phyloP scores from a whole-genome alignment of 768 basidiomycete species.

The Phaffia tasmanica region DNA sequence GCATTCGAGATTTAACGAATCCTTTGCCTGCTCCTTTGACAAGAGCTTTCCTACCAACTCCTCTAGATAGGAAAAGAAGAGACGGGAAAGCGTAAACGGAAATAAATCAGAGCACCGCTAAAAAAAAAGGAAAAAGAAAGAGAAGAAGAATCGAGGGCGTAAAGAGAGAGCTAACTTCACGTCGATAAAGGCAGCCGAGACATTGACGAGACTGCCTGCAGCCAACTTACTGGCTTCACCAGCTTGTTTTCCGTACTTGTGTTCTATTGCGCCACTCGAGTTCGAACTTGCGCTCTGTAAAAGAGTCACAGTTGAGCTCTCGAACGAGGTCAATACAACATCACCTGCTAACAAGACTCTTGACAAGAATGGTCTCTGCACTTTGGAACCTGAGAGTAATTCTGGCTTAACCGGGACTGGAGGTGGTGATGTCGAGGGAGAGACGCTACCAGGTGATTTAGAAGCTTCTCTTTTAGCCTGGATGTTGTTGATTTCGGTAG shows the following conservation, averaged over 20 bases:
- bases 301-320: slow-evolving; percentile 1
- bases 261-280: slow-evolving; percentile 6
- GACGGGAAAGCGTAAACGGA: not conserved
- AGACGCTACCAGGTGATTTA: not conserved
- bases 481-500: not conserved
- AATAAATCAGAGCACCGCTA: too few species aligned
- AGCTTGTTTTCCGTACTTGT: slow-evolving; percentile 25
- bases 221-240: slow-evolving; percentile 11
- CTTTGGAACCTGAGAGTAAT: not conserved
- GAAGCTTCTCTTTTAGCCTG: slow-evolving; percentile 1
- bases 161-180: not conserved
- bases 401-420: slow-evolving; percentile 1
- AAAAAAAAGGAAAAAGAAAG: not conserved
- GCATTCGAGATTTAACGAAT: slow-evolving; percentile 13
- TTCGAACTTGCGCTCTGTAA: not conserved
- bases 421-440: slow-evolving; percentile 1
- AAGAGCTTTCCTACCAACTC: slow-evolving; percentile 14
- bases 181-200: slow-evolving; percentile 15
- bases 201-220: slow-evolving; percentile 20
- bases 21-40: slow-evolving; percentile 22
- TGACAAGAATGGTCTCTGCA: slow-evolving; percentile 16
- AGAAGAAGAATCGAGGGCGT: not conserved
- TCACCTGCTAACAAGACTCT: slow-evolving; percentile 23
- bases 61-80: not conserved
- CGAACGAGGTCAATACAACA: slow-evolving; percentile 22